A percentile compares a stretch with the other conserved stretches of the same genome.
Conservation (phyloP, 345 rosid genomes). For the Tarenaya hassleriana region DNA sequence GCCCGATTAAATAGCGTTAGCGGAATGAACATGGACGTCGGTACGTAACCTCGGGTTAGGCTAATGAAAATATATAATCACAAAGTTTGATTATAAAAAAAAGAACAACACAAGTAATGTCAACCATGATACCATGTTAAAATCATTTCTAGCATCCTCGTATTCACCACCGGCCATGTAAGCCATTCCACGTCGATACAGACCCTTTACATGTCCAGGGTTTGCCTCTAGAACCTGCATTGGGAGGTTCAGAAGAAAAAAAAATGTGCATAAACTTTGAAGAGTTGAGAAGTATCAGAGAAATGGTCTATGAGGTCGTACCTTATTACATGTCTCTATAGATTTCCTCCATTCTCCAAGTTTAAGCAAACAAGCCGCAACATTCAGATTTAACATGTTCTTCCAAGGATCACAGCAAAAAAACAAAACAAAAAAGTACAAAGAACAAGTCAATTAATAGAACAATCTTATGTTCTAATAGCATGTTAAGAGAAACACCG, state of each 20-base stretch:
- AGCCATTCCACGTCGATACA: conserved; percentile 97
- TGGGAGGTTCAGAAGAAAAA: neutral
- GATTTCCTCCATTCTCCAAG: conserved; percentile 83
- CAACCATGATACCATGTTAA: conserved; percentile 39
- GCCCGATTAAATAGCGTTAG: conserved; percentile 7
- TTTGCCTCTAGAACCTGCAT: conserved; percentile 80
- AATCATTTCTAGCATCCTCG: conserved; percentile 74
- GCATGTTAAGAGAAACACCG: neutral
- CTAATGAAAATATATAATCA: neutral
- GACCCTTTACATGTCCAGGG: conserved; percentile 74
- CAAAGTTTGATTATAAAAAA: neutral
- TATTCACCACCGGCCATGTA: conserved; percentile 73
- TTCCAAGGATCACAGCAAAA: conserved; percentile 27
- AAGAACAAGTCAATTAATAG: conserved; percentile 2
- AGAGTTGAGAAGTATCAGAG: too few species aligned
- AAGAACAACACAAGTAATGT: too few species aligned
- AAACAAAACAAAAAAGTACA: neutral
- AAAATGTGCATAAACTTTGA: too few species aligned
- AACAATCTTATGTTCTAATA: neutral
- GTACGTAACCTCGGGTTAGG: too few species aligned
- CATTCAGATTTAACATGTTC: conserved; percentile 76
- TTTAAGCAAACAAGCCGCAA: conserved; percentile 88
- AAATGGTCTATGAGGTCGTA: conserved; percentile 22
- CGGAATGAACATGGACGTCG: neutral
- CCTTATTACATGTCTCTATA: conserved; percentile 85